Base-by-base conservation (phyloP, 495 filamentous ascomycete genomes). In the Penicillium riverlandense region DNA sequence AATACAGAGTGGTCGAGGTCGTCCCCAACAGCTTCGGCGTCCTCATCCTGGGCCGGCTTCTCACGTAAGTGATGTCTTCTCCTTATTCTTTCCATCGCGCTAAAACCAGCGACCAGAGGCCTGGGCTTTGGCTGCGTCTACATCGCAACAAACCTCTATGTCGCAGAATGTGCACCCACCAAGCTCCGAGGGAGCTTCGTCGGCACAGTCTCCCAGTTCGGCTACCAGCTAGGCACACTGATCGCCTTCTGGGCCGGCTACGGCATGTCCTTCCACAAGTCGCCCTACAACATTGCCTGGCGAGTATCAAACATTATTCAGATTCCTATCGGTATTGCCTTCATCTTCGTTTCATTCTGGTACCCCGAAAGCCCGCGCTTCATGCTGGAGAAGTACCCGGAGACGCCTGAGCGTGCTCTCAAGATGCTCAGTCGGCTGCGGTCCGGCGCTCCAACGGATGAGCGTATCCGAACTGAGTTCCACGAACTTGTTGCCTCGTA, bases 211-310 rank as follows among this genome's bases (percentile, higher is more conserved):
- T 44, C 59, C 12, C 64, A 67, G 14, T 54, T 54, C 37, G 47
- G 51, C 12, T 54, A 54, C 13, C 47, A 54, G 31, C 46, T 67
- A 2, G 64, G 65, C 12, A 59, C 58, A 1, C 50, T 67, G 1
- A 69, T 67, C 11, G 61, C 63, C 27, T 69, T 65, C 37, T 69
- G 64, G 61, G 42, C 55, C 27, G 64, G 65, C 7, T 66, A 65
- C 37, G 62, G 65, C 4, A 69, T 67, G 65, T 65, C 61, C n/a
- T 66, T 62, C 44, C 59, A 65, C 37, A 57, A 53, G 15, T 55
- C 55, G 1, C 65, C 65, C 0, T 63, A 59, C 34, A 66, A 66
- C 31, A 64, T 64, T 33, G 62, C 66, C 29, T 69, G 65, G 66
- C 52, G 65, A 1, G 55, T 65, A 1, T 66, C 60, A 2, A 66